Evolutionary conservation across 2,329 filamentous ascomycete genomes (phyloP).

Genomic region (Cladosporium oxysporum): DNA sequence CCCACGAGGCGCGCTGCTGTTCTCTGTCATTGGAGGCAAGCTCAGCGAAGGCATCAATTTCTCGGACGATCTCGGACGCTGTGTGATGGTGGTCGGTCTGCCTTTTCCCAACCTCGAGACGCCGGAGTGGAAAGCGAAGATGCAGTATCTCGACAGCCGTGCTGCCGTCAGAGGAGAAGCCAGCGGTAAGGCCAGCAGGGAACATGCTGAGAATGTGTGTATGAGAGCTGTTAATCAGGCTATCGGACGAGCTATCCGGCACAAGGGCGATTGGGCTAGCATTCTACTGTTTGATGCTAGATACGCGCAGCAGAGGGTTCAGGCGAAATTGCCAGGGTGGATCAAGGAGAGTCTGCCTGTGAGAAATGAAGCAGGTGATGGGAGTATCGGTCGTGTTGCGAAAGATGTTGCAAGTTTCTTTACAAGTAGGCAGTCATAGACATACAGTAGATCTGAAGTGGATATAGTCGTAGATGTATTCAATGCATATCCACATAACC

Average conservation of each 20-base stretch:
- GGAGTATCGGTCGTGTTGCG: constrained; percentile 37
- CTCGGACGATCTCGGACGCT: constrained; percentile 83
- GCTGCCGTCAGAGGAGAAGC: constrained; percentile 39
- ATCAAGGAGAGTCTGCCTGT: constrained; percentile 68
- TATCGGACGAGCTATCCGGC: constrained; percentile 88
- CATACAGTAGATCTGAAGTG: not conserved
- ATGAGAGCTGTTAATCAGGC: constrained; percentile 98
- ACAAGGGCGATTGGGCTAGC: constrained; percentile 83
- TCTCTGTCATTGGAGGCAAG: constrained; percentile 91
- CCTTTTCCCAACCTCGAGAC: constrained; percentile 90
- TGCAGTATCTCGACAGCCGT: constrained; percentile 77
- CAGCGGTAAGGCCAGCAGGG: constrained; percentile 59
- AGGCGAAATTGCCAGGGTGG: constrained; percentile 82
- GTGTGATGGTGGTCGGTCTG: constrained; percentile 86
- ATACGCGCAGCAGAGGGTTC: constrained; percentile 73
- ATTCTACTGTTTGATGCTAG: constrained; percentile 83
- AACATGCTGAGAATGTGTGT: constrained; percentile 91
- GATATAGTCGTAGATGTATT: not conserved
- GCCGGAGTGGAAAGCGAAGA: constrained; percentile 89
- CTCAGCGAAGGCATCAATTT: constrained; percentile 99
- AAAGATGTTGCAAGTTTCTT: constrained; percentile 20
- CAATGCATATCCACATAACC: not conserved
- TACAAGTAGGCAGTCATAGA: not conserved
- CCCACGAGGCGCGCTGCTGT: constrained; percentile 69
- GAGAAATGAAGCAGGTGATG: constrained; percentile 38